Base-by-base conservation (phyloP, 768 basidiomycete genomes). In the Amanita phalloides region DNA sequence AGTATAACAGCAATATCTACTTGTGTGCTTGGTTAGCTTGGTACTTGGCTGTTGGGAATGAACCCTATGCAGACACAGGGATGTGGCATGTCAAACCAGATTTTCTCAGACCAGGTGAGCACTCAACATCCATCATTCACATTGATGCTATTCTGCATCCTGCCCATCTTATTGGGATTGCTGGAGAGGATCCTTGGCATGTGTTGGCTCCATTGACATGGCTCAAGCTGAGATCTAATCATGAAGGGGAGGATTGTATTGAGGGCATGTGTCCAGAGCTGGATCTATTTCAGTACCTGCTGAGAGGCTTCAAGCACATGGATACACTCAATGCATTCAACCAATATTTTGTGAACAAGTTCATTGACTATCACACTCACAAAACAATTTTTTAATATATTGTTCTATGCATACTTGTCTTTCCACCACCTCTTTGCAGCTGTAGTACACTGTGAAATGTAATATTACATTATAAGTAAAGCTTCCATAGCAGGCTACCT, bases 61-160 rank as follows among this genome's bases (percentile, higher is more conserved):
- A 30, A 6, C 61, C 60, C 17, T 59, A 61, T 45, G 33, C 43
- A 7, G 53, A 56, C 11, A 63, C 59, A 0, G 65, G 64, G 3
- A 60, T 67, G 58, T 68, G 67, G 67, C 58, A 55, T 36, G 66
- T 67, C 2, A 43, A 55, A 17, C 66, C 63, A 21, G 64, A 67
- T 14, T 44, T 60, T 30, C 49, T 57, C 42, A 32, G 17, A 4
- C 30, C 52, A 13, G 45, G 51, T 11, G 26, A 48, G 11, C 58
- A 21, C 2, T 26, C 51, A 5, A 32, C 54, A 14, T 44, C 56
- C 1, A 52, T 68, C 6, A 60, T 66, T 32, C 60, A 64, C 42
- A 20, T 67, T 1, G 60, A 68, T 11, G 45, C 60, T 4, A 61
- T 70, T 28, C 47, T 65, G 10, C 56, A 61, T 14, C 56, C 56